Evolutionary conservation across 2,329 filamentous ascomycete species (phyloP).

Genomic region (Botrytis porri): DNA sequence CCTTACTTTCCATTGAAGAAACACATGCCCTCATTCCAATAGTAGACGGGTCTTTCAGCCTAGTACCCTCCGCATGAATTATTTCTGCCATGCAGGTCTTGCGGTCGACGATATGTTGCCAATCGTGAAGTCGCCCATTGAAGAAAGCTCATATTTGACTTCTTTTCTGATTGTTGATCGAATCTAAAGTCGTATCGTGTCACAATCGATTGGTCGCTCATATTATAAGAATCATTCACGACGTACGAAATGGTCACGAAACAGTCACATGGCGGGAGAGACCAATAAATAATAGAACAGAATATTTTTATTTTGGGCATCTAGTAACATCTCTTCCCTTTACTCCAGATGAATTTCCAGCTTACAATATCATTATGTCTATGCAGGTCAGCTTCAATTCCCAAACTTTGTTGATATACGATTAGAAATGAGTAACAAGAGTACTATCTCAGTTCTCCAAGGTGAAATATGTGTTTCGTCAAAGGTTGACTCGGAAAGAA

Average conservation of each 20-base stretch:
- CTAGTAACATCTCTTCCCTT: neutral
- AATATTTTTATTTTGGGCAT: neutral
- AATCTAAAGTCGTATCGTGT: too few species aligned
- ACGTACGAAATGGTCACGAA: accelerated
- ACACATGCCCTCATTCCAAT: neutral
- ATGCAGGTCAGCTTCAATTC: neutral
- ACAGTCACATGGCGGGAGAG: neutral
- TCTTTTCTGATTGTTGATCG: too few species aligned
- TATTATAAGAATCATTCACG: neutral
- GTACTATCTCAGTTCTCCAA: conserved; percentile 41
- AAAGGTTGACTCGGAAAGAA: conserved; percentile 39
- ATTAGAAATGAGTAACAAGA: conserved; percentile 9
- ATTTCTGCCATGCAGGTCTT: too few species aligned
- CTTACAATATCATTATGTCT: neutral
- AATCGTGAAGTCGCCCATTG: too few species aligned
- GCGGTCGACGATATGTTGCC: too few species aligned
- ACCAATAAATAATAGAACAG: neutral
- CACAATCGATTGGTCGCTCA: too few species aligned
- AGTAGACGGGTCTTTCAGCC: neutral
- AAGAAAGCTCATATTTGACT: too few species aligned
- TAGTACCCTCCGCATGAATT: too few species aligned
- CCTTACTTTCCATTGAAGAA: neutral
- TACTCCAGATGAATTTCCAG: neutral
- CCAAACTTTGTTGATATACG: neutral
- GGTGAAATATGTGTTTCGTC: conserved; percentile 41